Percentiles rank a stretch among this genome's conserved stretches.
Evolutionary conservation across 2,329 filamentous ascomycete genomes (phyloP).

Genomic region (Microsporum audouinii): DNA sequence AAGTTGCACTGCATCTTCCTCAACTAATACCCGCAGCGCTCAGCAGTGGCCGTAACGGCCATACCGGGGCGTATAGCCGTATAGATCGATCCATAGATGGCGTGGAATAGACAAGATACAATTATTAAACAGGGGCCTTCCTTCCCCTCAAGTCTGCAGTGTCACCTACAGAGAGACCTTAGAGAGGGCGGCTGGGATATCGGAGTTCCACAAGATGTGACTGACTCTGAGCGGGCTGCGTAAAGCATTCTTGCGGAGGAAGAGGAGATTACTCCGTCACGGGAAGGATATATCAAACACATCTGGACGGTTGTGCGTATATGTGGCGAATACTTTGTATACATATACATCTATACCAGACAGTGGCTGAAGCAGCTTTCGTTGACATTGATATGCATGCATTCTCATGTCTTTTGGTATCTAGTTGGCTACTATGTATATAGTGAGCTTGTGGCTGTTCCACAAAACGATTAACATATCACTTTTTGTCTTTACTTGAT

Average conservation of each 20-base stretch:
- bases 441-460: not conserved
- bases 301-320: not conserved
- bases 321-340: not conserved
- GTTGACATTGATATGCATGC: not conserved
- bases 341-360: not conserved
- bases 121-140: not conserved
- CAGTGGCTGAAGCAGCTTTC: not conserved
- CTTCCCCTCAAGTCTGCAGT: not conserved
- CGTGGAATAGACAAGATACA: not conserved
- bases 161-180: not conserved
- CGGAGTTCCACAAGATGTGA: conserved; percentile 1
- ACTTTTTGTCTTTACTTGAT: not conserved
- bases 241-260: not conserved
- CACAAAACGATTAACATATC: not conserved
- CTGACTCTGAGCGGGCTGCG: not conserved
- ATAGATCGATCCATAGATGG: not conserved
- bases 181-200: not conserved
- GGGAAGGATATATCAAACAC: not conserved
- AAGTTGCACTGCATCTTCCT: not conserved
- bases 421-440: not conserved
- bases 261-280: not conserved
- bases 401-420: not conserved
- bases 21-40: not conserved
- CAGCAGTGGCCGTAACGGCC: not conserved
- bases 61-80: not conserved